These are phyloP conservation scores for Acanthamoeba sp. DNA, from an alignment of 208 protist genomes.

Conservation along the genomic window DNA sequence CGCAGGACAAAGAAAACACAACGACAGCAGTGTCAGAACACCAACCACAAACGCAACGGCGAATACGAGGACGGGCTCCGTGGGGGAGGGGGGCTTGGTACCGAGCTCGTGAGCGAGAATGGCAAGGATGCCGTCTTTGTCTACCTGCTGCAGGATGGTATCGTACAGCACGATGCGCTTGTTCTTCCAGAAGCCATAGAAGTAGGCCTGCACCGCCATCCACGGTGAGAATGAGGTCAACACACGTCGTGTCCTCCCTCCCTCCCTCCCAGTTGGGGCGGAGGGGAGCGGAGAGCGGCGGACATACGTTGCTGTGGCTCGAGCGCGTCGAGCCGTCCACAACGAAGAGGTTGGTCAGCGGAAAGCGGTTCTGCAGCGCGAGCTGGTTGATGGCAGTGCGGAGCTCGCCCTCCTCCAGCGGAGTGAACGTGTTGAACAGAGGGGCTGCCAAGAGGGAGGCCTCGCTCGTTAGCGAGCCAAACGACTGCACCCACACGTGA, in stretches of 20 bases:
- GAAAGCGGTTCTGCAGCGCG: neutral
- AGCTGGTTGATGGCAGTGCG: conserved; percentile 48
- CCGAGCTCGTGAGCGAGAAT: conserved; percentile 34
- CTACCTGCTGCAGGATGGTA: conserved; percentile 39
- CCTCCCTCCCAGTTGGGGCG: too few relatives aligned
- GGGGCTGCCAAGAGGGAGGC: neutral
- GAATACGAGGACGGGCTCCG: too few relatives aligned
- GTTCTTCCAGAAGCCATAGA: conserved; percentile 73
- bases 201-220: neutral
- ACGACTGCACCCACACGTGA: too few relatives aligned
- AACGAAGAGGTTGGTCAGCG: conserved; percentile 44
- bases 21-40: too few relatives aligned
- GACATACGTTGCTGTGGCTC: conserved; percentile 27
- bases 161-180: conserved; percentile 60
- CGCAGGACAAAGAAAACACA: too few relatives aligned
- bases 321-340: conserved; percentile 49
- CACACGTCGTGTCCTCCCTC: too few relatives aligned
- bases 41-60: too few relatives aligned
- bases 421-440: conserved; percentile 56
- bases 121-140: conserved; percentile 46
- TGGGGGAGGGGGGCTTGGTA: neutral
- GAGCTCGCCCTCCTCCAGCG: conserved; percentile 42
- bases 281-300: neutral
- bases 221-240: neutral
- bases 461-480: too few relatives aligned